Evolutionary conservation across 768 basidiomycete species (phyloP), one percentile per base, ranked within the genome.

Genomic region (Pholiota microspora): DNA sequence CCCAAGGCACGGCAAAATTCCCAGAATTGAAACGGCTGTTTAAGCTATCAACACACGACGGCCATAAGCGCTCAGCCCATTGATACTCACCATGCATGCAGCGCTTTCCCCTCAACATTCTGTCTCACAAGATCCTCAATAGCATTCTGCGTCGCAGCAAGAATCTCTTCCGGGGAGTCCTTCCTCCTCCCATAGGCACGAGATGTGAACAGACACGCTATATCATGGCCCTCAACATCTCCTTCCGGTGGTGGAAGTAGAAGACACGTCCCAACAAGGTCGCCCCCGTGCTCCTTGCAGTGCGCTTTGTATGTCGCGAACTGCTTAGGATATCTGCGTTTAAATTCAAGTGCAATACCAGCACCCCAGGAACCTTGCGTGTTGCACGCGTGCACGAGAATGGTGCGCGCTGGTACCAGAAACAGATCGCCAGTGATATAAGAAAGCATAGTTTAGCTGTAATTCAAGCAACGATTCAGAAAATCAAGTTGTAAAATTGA

Each of bases 121-220:
- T 75, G 67, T 34, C 46, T 53, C 31, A 72, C 38, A 16, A 77
- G 61, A 58, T 73, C 72, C 45, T 58, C 46, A 4, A 77, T 62
- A 8, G 74, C 69, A 6, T 36, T 47, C 45, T 59, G 59, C 9
- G 76, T 77, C 23, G 73, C 70, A 4, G 59, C 60, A 7, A 76
- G 61, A 16, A 77, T 77, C 36, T 71, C 60, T 16, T 61, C 64
- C 6, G 72, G 71, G 6, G 59, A 55, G 55, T 76, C 76, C 34
- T 73, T 75, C 29, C 62, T 55, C 59, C 63, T 67, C 28, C 75
- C 76, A 53, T 74, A 76, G 16, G 65, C 67, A 50, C 63, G 65
- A 15, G 74, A 76, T 9, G 76, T 77, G 52, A 76, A 77, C 1
- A 76, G 59, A 55, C 75, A 77, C 9, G 73, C 76, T 49, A 76